Percentiles rank a stretch among this genome's conserved stretches.
Evolutionary conservation across 768 basidiomycete genomes (phyloP).

Genomic region (Phylloporus rhodoxanthus): DNA sequence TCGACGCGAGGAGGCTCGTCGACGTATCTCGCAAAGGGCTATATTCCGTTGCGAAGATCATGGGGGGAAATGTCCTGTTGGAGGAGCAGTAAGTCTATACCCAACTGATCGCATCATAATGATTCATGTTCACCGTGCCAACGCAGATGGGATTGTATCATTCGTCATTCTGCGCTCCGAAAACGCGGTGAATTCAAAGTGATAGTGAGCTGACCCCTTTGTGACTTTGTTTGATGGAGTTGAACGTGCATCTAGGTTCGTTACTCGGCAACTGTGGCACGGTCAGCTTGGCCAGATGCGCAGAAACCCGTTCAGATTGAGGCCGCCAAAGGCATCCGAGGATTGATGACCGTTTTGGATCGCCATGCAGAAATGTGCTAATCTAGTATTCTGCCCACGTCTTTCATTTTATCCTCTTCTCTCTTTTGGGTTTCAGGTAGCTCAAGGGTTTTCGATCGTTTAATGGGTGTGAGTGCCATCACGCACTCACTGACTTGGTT

Average conservation of each 20-base stretch:
- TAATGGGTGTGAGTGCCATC: conserved; percentile 16
- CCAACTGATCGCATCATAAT: conserved; percentile 13
- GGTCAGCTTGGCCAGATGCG: conserved; percentile 32
- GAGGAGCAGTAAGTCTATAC: conserved; percentile 31
- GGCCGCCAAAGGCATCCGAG: conserved; percentile 31
- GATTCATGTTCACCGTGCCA: conserved; percentile 12
- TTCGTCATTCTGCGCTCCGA: conserved; percentile 27
- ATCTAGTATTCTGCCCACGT: neutral
- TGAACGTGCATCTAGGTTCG: conserved; percentile 25
- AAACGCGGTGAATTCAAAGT: conserved; percentile 32
- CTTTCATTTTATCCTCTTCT: neutral
- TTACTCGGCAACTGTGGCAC: conserved; percentile 34
- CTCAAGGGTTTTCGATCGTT: conserved; percentile 13
- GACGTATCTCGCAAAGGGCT: conserved; percentile 30
- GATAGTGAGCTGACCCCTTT: conserved; percentile 17
- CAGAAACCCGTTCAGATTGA: conserved; percentile 33
- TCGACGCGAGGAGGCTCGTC: conserved; percentile 32
- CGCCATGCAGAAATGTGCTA: conserved; percentile 27
- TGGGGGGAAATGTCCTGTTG: conserved; percentile 35
- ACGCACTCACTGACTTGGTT: conserved; percentile 3
- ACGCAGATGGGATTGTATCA: conserved; percentile 34
- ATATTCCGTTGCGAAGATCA: conserved; percentile 28
- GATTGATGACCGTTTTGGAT: conserved; percentile 35
- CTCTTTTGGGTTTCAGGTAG: conserved; percentile 12
- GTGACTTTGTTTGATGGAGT: conserved; percentile 8